A percentile compares a stretch with the other conserved stretches of the same genome.
Evolutionary conservation across 805 yeast genomes (phyloP).

Genomic region (Starmerella apis): DNA sequence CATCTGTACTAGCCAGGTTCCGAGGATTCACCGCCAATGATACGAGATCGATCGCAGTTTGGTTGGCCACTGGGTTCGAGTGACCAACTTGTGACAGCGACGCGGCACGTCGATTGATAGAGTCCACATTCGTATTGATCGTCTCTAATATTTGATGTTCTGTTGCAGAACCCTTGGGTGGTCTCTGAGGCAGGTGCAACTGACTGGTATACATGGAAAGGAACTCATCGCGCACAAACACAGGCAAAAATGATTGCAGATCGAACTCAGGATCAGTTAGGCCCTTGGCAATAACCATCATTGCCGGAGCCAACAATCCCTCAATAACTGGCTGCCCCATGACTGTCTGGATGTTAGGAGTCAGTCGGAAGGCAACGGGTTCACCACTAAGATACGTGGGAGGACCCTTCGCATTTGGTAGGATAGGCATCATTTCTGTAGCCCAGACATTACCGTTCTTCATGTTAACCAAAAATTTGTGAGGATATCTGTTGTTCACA

Average conservation of each 20-base stretch:
- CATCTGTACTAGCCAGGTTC: constrained; percentile 70
- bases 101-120: constrained; percentile 65
- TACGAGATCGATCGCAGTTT: constrained; percentile 77
- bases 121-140: constrained; percentile 78
- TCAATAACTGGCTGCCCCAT: constrained; percentile 92
- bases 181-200: constrained; percentile 62
- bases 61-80: constrained; percentile 65
- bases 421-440: constrained; percentile 78
- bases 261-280: constrained; percentile 87
- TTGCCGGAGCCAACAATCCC: constrained; percentile 76
- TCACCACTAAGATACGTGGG: constrained; percentile 89
- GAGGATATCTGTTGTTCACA: constrained; percentile 85
- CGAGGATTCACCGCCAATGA: constrained; percentile 94
- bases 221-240: constrained; percentile 92
- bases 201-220: constrained; percentile 63
- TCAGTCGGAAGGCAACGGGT: constrained; percentile 88
- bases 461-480: constrained; percentile 73
- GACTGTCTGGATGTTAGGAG: constrained; percentile 88
- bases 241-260: constrained; percentile 78
- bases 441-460: constrained; percentile 86
- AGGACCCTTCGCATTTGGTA: constrained; percentile 41
- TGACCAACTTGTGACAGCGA: constrained; percentile 60
- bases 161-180: constrained; percentile 53
- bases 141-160: constrained; percentile 77
- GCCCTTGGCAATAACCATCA: constrained; percentile 78